These are phyloP conservation scores for Phytopythium boreale DNA, from an alignment of 352 stramenopile genomes.

Conservation along the genomic window DNA sequence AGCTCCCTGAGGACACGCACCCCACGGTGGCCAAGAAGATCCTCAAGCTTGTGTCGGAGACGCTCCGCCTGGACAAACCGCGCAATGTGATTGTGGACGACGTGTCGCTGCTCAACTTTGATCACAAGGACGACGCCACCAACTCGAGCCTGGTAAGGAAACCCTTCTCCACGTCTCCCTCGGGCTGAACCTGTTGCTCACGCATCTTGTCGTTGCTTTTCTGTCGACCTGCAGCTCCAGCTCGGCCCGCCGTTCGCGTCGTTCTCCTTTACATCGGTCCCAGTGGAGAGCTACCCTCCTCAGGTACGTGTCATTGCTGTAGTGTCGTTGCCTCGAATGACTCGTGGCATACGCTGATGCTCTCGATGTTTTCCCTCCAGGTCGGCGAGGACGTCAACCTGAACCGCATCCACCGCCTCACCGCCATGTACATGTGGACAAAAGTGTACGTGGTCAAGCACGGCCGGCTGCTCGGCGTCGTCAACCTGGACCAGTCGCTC, in stretches of 20 bases:
- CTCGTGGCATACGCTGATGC: not conserved
- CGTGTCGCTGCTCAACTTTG: constrained; percentile 68
- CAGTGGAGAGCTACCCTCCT: constrained; percentile 73
- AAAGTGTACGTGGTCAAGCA: constrained; percentile 79
- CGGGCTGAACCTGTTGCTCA: not conserved
- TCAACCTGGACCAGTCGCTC: constrained; percentile 67
- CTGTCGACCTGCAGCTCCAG: constrained; percentile 40
- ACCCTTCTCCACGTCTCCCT: not conserved
- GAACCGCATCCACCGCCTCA: constrained; percentile 67
- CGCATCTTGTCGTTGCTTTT: not conserved
- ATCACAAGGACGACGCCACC: constrained; percentile 43
- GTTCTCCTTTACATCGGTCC: constrained; percentile 60
- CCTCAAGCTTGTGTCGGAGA: constrained; percentile 69
- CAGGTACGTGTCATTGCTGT: constrained; percentile 28
- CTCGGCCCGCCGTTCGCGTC: constrained; percentile 65
- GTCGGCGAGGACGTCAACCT: constrained; percentile 70
- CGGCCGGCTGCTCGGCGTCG: constrained; percentile 58
- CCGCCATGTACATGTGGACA: constrained; percentile 81
- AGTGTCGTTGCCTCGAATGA: not conserved
- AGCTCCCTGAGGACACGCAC: constrained; percentile 64
- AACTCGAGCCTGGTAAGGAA: constrained; percentile 39
- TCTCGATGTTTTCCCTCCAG: constrained; percentile 11
- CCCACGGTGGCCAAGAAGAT: constrained; percentile 63
- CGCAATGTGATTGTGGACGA: constrained; percentile 57
- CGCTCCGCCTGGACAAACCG: constrained; percentile 68